Evolutionary conservation across 163 green algal genomes (phyloP).

Genomic region (Scenedesmus sp.): DNA sequence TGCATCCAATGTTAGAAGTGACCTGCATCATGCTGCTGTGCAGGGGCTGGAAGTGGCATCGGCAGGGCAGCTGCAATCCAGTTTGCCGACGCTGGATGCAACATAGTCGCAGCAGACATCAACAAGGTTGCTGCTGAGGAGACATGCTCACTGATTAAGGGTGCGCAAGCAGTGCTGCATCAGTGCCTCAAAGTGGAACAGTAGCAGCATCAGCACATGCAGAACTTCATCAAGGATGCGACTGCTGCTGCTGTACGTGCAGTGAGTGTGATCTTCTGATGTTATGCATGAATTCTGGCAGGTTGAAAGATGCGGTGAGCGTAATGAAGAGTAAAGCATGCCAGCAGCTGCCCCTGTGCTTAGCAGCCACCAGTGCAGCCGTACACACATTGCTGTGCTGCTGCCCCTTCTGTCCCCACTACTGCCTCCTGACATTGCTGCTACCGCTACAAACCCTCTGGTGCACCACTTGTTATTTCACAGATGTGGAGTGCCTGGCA

Average conservation of each 20-base stretch:
- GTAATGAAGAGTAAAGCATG: no score
- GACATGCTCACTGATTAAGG: slow-evolving; percentile 17
- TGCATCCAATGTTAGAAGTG: no score
- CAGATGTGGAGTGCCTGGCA: neutral
- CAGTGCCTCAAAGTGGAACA: neutral
- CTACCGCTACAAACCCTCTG: neutral
- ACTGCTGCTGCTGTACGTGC: no score
- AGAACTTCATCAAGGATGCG: neutral
- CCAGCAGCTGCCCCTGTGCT: no score
- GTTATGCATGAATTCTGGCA: no score
- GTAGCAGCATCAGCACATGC: neutral
- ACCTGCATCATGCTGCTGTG: neutral
- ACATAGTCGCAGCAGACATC: slow-evolving; percentile 5
- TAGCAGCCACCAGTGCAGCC: no score
- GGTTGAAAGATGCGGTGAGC: no score
- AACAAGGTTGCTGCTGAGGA: slow-evolving; percentile 4
- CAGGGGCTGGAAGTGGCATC: slow-evolving; percentile 40
- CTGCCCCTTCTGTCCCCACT: neutral
- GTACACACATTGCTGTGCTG: neutral
- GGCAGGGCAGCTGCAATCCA: slow-evolving; percentile 19
- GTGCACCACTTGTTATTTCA: neutral
- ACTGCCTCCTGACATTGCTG: neutral
- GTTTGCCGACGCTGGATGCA: slow-evolving; percentile 9
- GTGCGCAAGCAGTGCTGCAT: neutral
- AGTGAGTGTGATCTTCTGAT: no score